Base-by-base conservation (phyloP, 768 basidiomycete species). In the Calocera cornea region DNA sequence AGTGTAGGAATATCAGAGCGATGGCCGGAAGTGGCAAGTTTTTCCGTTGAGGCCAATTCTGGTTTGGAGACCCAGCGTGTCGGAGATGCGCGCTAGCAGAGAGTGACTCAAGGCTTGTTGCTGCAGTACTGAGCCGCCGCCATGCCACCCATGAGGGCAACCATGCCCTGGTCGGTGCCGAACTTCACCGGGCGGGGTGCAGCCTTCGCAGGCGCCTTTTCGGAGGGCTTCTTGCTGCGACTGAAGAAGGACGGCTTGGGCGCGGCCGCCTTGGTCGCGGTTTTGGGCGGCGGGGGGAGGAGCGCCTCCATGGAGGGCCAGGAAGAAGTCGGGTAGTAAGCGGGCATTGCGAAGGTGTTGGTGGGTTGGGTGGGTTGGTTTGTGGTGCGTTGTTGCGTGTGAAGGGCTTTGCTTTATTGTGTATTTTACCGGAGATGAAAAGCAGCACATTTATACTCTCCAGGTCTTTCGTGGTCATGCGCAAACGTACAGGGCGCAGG, bases 271-370 rank as follows among this genome's bases (percentile, higher is more conserved):
- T 27, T 27, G 2, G 54, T 7, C 54, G 24, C 27, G 16, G 14
- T 16, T 33, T 12, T n/a, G 8, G 12, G 12, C 12, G 49, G 14
- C 24, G 27, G 14, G 27, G 54, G 54, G 24, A 60, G 54, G 2
- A 60, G 54, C 54, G 54, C 54, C 8, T 60, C 54, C 14, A 27
- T 60, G 7, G 54, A 60, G 2, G 54, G 49, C 22, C n/a, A n/a
- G n/a, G 49, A 50, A 8, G 49, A 50, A 16, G 12, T 50, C 24
- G 49, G 14, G 49, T 50, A 50, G 49, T 41, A 24, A 7, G 68
- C 47, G 5, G 65, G 0, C 70, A 65, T 2, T 67, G 19, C 17
- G 68, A 29, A 34, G 68, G 27, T 44, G 70, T 8, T 11, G 71
- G 63, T 2, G 50, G 38, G 0, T 29, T 44, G 7, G 49, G 34